These are phyloP conservation scores for Yamadazyma blattariae DNA, from an alignment of 1,139 yeast species.

Conservation along the genomic window DNA sequence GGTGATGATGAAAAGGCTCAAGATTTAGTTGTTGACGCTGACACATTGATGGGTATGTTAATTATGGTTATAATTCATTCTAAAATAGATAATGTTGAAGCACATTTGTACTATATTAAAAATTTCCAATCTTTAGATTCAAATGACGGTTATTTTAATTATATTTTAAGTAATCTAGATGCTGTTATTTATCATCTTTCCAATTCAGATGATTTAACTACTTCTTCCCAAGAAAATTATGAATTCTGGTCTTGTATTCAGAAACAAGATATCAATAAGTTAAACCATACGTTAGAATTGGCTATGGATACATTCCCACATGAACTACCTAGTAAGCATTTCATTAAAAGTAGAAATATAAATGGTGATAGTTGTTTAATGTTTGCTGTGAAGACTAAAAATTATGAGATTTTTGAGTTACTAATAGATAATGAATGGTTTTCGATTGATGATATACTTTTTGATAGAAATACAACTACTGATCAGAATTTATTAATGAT, in stretches of 20 bases:
- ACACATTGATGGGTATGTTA: slow-evolving; percentile 69
- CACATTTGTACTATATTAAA: slow-evolving; percentile 65
- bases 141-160: slow-evolving; percentile 37
- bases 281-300: slow-evolving; percentile 20
- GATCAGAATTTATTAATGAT: slow-evolving; percentile 56
- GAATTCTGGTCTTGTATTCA: slow-evolving; percentile 56
- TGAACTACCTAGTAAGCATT: slow-evolving; percentile 35
- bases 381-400: slow-evolving; percentile 48
- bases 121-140: slow-evolving; percentile 44
- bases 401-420: slow-evolving; percentile 41
- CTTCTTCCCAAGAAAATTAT: slow-evolving; percentile 46
- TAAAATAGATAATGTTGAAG: slow-evolving; percentile 53
- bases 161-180: slow-evolving; percentile 70
- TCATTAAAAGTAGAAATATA: slow-evolving; percentile 50
- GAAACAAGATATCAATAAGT: slow-evolving; percentile 22
- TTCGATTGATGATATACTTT: slow-evolving; percentile 63
- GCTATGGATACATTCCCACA: slow-evolving; percentile 16
- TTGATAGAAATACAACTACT: slow-evolving; percentile 53
- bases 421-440: slow-evolving; percentile 49
- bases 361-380: slow-evolving; percentile 68
- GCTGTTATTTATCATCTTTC: slow-evolving; percentile 71
- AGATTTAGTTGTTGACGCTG: slow-evolving; percentile 64
- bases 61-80: slow-evolving; percentile 71
- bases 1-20: slow-evolving; percentile 14
- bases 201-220: slow-evolving; percentile 30